phyloP scores from a whole-genome alignment of 2,329 filamentous ascomycete genomes.

The Fusarium humuli region DNA sequence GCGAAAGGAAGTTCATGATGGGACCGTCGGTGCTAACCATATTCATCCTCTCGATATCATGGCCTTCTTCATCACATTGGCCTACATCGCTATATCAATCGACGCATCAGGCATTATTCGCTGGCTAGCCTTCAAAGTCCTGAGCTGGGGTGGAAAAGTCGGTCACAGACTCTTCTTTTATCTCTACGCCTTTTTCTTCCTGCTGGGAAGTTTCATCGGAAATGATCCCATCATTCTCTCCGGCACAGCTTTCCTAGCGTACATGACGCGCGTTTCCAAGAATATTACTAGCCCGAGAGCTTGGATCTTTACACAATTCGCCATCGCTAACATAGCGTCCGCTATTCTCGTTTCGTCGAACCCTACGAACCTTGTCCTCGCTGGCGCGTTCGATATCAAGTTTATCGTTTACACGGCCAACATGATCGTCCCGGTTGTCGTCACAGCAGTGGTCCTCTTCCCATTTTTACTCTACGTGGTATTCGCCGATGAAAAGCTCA shows the following conservation, averaged over 20 bases:
- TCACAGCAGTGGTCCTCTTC: conserved; percentile 75
- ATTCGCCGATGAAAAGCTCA: conserved; percentile 72
- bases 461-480: conserved; percentile 77
- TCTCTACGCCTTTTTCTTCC: conserved; percentile 79
- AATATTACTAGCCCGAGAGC: conserved; percentile 78
- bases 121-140: conserved; percentile 76
- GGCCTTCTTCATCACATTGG: conserved; percentile 78
- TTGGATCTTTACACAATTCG: conserved; percentile 80
- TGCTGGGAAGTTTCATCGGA: conserved; percentile 74
- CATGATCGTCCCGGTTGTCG: conserved; percentile 77
- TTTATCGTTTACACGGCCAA: conserved; percentile 82
- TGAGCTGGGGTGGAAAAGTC: conserved; percentile 74
- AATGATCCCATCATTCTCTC: conserved; percentile 82
- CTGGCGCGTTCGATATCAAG: conserved; percentile 77
- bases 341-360: conserved; percentile 83
- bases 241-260: conserved; percentile 79
- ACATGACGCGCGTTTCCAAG: conserved; percentile 80
- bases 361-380: conserved; percentile 79
- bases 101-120: conserved; percentile 80
- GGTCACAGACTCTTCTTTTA: conserved; percentile 78
- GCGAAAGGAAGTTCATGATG: conserved; percentile 73
- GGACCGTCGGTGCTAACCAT: conserved; percentile 72
- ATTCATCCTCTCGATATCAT: conserved; percentile 80
- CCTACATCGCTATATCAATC: conserved; percentile 82
- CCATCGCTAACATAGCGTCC: conserved; percentile 78